phyloP scores from a whole-genome alignment of 2,329 filamentous ascomycete genomes.

The Atkinsonella texensis region DNA sequence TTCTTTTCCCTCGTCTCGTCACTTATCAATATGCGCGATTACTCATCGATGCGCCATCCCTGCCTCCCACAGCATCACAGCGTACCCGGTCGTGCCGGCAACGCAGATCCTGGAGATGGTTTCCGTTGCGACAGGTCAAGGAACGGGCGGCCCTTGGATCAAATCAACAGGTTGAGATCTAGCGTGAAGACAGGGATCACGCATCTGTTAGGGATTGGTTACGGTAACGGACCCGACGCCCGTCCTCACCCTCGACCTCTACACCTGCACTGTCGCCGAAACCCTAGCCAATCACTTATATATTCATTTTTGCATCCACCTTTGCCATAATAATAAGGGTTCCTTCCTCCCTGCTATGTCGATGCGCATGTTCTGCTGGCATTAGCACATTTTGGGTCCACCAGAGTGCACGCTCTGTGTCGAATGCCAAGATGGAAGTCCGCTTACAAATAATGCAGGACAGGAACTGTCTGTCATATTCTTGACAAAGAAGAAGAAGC shows the following conservation, averaged over 20 bases:
- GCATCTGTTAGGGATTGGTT: neutral
- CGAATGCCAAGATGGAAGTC: no score
- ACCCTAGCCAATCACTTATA: neutral
- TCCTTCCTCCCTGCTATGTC: no score
- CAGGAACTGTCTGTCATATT: no score
- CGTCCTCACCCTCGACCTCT: constrained; percentile 82
- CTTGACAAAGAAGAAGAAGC: no score
- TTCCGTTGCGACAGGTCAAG: no score
- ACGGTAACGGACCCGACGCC: constrained; percentile 73
- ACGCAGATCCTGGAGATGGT: neutral
- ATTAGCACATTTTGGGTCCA: no score
- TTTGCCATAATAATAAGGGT: no score
- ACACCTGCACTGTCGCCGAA: constrained; percentile 77
- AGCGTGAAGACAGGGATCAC: neutral
- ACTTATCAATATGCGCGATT: neutral
- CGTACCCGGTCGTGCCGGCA: neutral
- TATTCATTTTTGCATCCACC: no score
- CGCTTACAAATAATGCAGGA: no score
- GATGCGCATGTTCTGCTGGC: no score
- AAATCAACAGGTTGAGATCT: neutral
- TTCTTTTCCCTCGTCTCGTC: neutral
- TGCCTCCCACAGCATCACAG: neutral
- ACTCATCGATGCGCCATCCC: neutral
- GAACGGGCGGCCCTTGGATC: no score
- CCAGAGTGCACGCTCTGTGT: no score